Evolutionary conservation across 164 flowering plant species (phyloP), one percentile per base, ranked within the genome.

Genomic region (Dillenia suffruticosa): DNA sequence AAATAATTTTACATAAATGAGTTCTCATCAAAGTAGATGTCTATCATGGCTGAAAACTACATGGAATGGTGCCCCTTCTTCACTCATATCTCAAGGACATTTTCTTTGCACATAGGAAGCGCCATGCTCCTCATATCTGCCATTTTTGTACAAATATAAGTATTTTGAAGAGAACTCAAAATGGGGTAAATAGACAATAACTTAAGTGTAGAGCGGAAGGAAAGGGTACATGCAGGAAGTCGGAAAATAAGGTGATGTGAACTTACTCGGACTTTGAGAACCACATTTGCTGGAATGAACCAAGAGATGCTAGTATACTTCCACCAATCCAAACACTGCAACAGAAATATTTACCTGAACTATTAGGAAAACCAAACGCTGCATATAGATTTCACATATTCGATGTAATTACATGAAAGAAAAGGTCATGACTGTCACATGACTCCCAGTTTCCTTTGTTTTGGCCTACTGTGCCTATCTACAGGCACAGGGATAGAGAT

Each of bases 221-320:
- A 11, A 14, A 14, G 9, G 54, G n/a, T 15, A 7, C 22, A 15
- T 13, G 24, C 9, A 19, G 40, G n/a, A 2, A n/a, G 43, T 0
- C 2, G 51, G 44, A 9, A 12, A 15, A 10, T 15, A 46, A 10
- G 1, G 10, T 32, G 46, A 14, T 2, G 17, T 14, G 22, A 62
- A 74, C 96, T 81, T 75, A 92, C 96, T 92, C 96, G 2, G 96
- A 72, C 69, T 89, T 92, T 53, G 98, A 92, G 78, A 92, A 86
- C 98, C 98, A 92, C 98, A 92, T 86, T 63, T 92, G 98, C 81
- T 92, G 98, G 69, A 92, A 89, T 45, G 98, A 92, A 64, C 98
- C 98, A 58, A 92, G 98, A 32, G 98, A 92, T 59, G 98, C 96
- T 80, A 89, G 71, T 74, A 92, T 92, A 62, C 98, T 92, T 52